Evolutionary conservation across 1,284 basidiomycete genomes (phyloP), one percentile per base, ranked within the genome.

Genomic region (Moesziomyces sp.): DNA sequence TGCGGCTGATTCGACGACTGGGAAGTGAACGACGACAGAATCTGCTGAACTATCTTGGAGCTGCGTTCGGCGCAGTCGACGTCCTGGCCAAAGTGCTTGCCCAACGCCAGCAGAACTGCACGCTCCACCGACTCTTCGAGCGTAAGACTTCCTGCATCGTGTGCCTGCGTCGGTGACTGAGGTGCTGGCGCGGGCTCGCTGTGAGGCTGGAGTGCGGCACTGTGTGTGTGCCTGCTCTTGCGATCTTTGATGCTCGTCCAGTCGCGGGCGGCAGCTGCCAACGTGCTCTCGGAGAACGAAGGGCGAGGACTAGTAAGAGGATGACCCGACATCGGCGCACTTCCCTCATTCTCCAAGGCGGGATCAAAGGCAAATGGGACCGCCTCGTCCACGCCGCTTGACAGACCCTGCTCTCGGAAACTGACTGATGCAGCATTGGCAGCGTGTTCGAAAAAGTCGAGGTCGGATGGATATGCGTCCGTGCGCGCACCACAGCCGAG

Each of bases 261-360:
- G 51, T 74, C 70, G 46, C 70, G 70, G 16, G 70, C 70, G 2
- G 70, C 70, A 9, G 65, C 70, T 10, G 65, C 70, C 10, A 74
- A 54, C 3, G 70, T 74, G 61, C 70, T 74, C 11, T 58, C 61
- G 16, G 64, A 74, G 30, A 74, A 74, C 13, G 65, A 68, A 10
- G 57, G 35, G 16, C 70, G 70, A 7, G 70, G 69, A 24, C 63
- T 67, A 10, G 28, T 34, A 26, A 40, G 16, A n/a, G 58, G 5
- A 34, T 3, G 8, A 46, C 30, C 2, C 24, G 24, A 14, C 30
- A 42, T 40, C n/a, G 46, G 40, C 30, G 40, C 56, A 28, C 53
- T 45, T n/a, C 60, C 60, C 40, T 69, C 66, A 13, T 50, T 46
- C 24, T 69, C 66, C 5, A 69, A 42, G 8, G 60, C 60, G 11